A percentile compares a stretch with the other conserved stretches of the same genome.
These are phyloP conservation scores for Hypoxylon sp. DNA, from an alignment of 2,329 filamentous ascomycete species.

Conservation along the genomic window DNA sequence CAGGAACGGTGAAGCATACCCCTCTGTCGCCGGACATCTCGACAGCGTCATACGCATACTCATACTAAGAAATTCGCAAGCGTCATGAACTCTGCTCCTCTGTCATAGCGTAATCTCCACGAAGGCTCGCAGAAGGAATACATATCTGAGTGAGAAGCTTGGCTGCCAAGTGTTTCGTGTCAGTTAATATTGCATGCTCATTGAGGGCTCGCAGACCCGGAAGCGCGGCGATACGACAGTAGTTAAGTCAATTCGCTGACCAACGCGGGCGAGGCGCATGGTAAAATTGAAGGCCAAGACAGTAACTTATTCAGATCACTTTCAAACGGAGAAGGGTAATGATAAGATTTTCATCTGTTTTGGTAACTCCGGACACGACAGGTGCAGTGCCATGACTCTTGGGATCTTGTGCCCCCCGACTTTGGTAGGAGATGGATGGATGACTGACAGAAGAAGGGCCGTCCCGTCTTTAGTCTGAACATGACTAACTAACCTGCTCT, in stretches of 20 bases:
- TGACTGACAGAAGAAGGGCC: conserved; percentile 30
- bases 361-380: conserved; percentile 39
- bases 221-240: conserved; percentile 36
- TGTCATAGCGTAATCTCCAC: conserved; percentile 2
- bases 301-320: conserved; percentile 31
- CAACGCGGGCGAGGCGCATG: conserved; percentile 29
- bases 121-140: conserved; percentile 26
- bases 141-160: conserved; percentile 34
- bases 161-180: conserved; percentile 41
- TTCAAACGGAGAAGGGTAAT: conserved; percentile 35
- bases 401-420: conserved; percentile 26
- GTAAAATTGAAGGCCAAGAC: conserved; percentile 40
- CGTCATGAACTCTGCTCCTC: not conserved
- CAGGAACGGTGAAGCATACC: conserved; percentile 25
- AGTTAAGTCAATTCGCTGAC: conserved; percentile 38
- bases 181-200: conserved; percentile 37
- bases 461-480: conserved; percentile 30
- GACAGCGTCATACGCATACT: conserved; percentile 18
- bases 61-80: conserved; percentile 16
- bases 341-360: conserved; percentile 23
- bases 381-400: conserved; percentile 30
- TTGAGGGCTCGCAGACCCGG: conserved; percentile 37
- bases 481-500: conserved; percentile 2
- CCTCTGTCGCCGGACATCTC: conserved; percentile 6
- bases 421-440: conserved; percentile 17